Base-by-base conservation (phyloP, 257 asterid genomes). In the Salvia splendens region DNA sequence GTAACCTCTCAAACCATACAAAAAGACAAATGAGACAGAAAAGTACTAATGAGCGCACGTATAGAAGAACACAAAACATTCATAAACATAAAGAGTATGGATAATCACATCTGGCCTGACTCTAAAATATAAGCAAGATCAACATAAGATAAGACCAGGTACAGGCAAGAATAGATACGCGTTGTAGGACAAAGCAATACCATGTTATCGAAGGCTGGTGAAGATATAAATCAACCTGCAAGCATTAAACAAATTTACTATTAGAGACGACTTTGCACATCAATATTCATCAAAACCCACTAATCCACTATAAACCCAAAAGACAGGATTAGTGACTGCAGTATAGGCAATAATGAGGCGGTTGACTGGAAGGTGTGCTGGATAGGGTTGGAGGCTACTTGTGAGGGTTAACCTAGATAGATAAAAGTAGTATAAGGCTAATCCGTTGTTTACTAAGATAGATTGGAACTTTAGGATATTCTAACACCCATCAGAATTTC, bases 161-260 rank as follows among this genome's bases (percentile, higher is more conserved):
- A 38, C 9, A 49, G 48, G 16, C 36, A 53, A 32, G 46, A 41
- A 5, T 51, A 43, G 5, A 56, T 20, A 38, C 41, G 55, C 69
- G 47, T 8, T 24, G 14, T 48, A 47, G 10, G 50, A 48, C 15
- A 1, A n/a, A 42, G 17, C 57, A 60, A 52, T 76, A 76, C 80
- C 80, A 76, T 76, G 67, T 65, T 51, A 61, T 46, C 62, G 40
- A 45, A 33, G 60, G 64, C 42, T 12, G 46, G 41, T 5, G 58
- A 61, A 16, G 61, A 61, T 51, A 70, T 24, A 3, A 24, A 1
- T 60, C 46, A 45, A 71, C 54, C 80, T 76, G 77, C 67, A 71
- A 70, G 43, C 68, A 30, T 20, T 20, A n/a, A 51, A 59, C 14
- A 68, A 42, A 6, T 17, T 20, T 10, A 5, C 15, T 3, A 43